Base-by-base conservation (phyloP, 176 grass and related monocot species). In the Lolium rigidum region DNA sequence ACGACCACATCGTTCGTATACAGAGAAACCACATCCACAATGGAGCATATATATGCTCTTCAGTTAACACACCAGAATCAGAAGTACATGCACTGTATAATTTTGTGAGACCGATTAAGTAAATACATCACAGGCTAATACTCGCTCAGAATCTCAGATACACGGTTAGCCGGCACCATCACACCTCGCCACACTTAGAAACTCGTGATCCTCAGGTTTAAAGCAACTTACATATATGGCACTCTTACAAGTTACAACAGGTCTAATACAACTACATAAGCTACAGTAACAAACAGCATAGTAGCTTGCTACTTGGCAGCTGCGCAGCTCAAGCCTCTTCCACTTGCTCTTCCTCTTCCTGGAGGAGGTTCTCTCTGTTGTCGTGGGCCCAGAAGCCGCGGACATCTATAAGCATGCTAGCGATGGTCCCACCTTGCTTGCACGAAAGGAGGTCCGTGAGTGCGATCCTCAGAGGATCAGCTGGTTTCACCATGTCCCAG, bases 401-500 rank as follows among this genome's bases (percentile, higher is more conserved):
- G 37, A 96, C 97, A 31, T 99, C 97, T 82, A 94, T 94, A 43
- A 99, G 92, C 97, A 99, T 99, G 85, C 97, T 91, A 46, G 97
- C 97, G 4, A 99, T 92, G 2, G 97, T 99, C 5, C 92, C 97
- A 0, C 97, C 97, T 92, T 99, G 97, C 86, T 96, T 99, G 82
- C 97, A 99, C 41, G 87, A 80, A 20, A 99, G 92, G 82, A 99
- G 97, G 87, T 99, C 97, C 46, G 83, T 68, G 7, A 93, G 75
- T 1, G 82, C 82, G 46, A 99, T 93, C 87, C 86, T 92, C 37
- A 99, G 88, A 76, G 86, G 86, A 54, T 99, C 92, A 66, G 85
- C 85, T 4, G 97, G 94, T 58, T 99, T 99, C 86, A 99, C 94
- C 97, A 99, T 99, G 86, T 99, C 97, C 97, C 97, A 99, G 77